Evolutionary conservation across 192 early-diverging fungal species (phyloP).

Genomic region (Backusella tuberculispora): DNA sequence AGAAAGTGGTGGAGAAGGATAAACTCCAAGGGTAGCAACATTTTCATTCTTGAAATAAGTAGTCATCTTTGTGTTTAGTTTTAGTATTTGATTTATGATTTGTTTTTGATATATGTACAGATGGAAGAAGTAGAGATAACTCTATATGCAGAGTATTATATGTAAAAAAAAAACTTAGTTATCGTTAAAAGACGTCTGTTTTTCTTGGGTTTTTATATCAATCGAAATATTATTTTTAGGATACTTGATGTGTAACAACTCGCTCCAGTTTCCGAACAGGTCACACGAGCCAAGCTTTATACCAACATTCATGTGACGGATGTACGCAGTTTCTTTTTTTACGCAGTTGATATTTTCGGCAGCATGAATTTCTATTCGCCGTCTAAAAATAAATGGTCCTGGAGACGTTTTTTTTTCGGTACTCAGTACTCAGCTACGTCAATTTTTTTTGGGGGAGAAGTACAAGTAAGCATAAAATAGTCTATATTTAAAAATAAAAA

Average conservation of each 20-base stretch:
- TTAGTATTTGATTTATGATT: not conserved
- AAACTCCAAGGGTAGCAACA: not conserved
- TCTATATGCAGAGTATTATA: constrained; percentile 1
- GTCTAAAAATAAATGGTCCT: constrained; percentile 12
- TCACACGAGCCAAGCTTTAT: constrained; percentile 3
- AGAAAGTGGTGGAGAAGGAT: not conserved
- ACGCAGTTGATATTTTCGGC: constrained; percentile 5
- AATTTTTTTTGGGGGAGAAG: not conserved
- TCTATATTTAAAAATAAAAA: not conserved
- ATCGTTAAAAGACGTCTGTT: not conserved
- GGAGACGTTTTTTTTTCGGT: not conserved
- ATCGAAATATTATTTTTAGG: constrained; percentile 15
- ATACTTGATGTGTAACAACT: not conserved
- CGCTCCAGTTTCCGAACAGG: not conserved
- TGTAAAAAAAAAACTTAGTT: not conserved
- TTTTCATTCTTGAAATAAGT: constrained; percentile 19
- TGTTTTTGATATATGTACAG: constrained; percentile 1
- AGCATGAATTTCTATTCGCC: constrained; percentile 14
- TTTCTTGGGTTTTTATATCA: not conserved
- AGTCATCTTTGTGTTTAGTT: not conserved
- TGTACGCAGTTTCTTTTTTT: constrained; percentile 18
- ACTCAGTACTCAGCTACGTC: not conserved
- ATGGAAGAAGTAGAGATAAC: constrained; percentile 12
- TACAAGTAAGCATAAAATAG: not conserved
- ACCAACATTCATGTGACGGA: constrained; percentile 19